Evolutionary conservation across 495 filamentous ascomycete species (phyloP).

Genomic region (Tuber magnatum): DNA sequence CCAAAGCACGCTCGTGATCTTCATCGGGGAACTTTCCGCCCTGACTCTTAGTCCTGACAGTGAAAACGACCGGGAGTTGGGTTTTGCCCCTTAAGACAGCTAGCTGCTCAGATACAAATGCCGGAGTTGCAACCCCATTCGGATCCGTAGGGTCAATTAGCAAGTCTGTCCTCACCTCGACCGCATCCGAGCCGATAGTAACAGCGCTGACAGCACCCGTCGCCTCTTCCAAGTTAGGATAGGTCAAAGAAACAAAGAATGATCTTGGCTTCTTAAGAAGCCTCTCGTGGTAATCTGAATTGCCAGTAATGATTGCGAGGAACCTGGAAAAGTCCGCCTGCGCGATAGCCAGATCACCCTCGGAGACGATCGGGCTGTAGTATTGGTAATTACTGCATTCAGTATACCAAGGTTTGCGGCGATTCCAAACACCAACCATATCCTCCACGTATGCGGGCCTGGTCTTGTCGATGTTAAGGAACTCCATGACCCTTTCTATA

Average conservation of each 20-base stretch:
- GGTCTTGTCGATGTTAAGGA: constrained; percentile 80
- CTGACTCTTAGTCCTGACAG: constrained; percentile 75
- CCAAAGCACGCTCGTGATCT: constrained; percentile 58
- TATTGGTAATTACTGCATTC: constrained; percentile 95
- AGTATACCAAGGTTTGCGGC: constrained; percentile 83
- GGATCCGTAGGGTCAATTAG: constrained; percentile 62
- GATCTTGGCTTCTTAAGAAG: constrained; percentile 66
- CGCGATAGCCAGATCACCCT: constrained; percentile 51
- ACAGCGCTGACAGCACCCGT: constrained; percentile 59
- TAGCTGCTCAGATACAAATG: constrained; percentile 75
- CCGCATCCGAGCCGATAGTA: constrained; percentile 80
- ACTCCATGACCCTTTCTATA: constrained; percentile 80
- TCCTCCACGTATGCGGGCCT: constrained; percentile 91
- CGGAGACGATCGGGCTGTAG: constrained; percentile 55
- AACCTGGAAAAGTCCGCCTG: constrained; percentile 76
- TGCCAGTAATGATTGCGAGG: constrained; percentile 64
- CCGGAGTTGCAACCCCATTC: constrained; percentile 55
- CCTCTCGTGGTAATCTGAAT: constrained; percentile 54
- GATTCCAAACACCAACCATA: constrained; percentile 84
- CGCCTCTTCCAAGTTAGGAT: constrained; percentile 61
- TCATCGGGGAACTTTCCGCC: constrained; percentile 83
- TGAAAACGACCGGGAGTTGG: constrained; percentile 88
- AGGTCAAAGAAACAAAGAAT: constrained; percentile 88
- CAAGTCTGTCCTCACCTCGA: constrained; percentile 90
- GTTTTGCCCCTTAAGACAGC: constrained; percentile 66